Evolutionary conservation across 345 rosid species (phyloP).

Genomic region (Noccaea caerulescens): DNA sequence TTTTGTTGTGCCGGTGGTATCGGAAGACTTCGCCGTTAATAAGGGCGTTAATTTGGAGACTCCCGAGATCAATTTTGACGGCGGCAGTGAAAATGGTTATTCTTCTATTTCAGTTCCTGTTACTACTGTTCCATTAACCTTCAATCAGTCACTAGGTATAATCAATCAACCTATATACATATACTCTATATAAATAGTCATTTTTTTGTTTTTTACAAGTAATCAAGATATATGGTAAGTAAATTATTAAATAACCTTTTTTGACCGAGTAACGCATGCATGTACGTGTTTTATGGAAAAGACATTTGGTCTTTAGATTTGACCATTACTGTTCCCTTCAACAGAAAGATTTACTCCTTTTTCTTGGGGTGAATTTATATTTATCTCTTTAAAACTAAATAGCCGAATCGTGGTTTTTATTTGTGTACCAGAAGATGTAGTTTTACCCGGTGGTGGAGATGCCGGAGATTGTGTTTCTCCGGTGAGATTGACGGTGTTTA

Average conservation of each 20-base stretch:
- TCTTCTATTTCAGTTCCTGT: slow-evolving; percentile 26
- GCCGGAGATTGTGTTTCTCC: slow-evolving; percentile 11
- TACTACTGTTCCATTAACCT: slow-evolving; percentile 51
- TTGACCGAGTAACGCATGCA: slow-evolving; percentile 37
- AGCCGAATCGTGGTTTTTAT: not conserved
- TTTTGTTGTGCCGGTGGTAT: slow-evolving; percentile 30
- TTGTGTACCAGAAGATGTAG: not conserved
- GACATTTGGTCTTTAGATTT: slow-evolving; percentile 35
- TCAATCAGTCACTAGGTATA: slow-evolving; percentile 54
- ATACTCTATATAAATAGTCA: too few relatives aligned
- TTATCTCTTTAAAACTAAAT: slow-evolving; percentile 2
- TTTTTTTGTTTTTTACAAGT: not conserved
- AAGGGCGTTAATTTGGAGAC: slow-evolving; percentile 22
- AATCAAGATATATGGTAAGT: not conserved
- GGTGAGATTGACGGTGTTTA: slow-evolving; percentile 63
- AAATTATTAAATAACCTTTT: slow-evolving; percentile 1
- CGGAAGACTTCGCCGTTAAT: slow-evolving; percentile 21
- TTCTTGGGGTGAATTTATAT: not conserved
- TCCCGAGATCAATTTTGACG: slow-evolving; percentile 24
- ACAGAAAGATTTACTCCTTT: not conserved
- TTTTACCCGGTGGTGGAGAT: not conserved
- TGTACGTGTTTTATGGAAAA: slow-evolving; percentile 30
- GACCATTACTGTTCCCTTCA: slow-evolving; percentile 12
- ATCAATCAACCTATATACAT: not conserved
- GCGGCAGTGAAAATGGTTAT: slow-evolving; percentile 18